Evolutionary conservation across 2,329 filamentous ascomycete genomes (phyloP), one percentile per base, ranked within the genome.

Genomic region (Fusarium luffae): DNA sequence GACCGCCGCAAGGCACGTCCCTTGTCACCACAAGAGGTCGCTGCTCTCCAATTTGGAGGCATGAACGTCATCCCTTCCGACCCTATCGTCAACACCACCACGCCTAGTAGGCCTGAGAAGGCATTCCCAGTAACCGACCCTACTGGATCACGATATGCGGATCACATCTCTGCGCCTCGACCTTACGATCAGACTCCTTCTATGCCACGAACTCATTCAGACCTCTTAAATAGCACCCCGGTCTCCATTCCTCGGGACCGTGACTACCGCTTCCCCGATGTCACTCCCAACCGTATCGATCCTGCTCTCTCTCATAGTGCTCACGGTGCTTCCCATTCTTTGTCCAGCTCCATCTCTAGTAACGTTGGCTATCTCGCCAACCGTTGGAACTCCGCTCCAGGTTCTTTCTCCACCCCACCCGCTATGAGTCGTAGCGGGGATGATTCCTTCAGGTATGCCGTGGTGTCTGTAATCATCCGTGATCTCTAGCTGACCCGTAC

Each of bases 1-100:
- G 93, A 97, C 79, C 89, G 95, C 74, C 89, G 95, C 72, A 97
- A 95, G 83, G 93, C 93, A 58, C 91, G 93, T 73, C 94, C 94
- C 48, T 85, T 97, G 40, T 88, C 93, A 28, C 88, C 91, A 12
- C 90, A 94, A 78, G 93, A 96, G 78, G 86, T 95, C 57, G 89
- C 86, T 68, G 86, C 87, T 62, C 81, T 90, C 72, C 81, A 86
- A 75, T 84, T 86, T 76, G 83, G 87, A 48, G 84, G 83, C 71
- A 82, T 88, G 78, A 82, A 85, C 70, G 80, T 84, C 34, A 77
- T 87, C 43, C 83, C 85, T 7, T 83, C 84, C 32, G 84, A 86
- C 61, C 78, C 82, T 32, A 74, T 78, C 44, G 73, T 77, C 43
- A 74, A 70, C 46, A 68, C 68, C 42, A 70, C 66, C 43, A 71